Evolutionary conservation across 768 basidiomycete species (phyloP), one percentile per base, ranked within the genome.

Genomic region (Ramaria rubella): DNA sequence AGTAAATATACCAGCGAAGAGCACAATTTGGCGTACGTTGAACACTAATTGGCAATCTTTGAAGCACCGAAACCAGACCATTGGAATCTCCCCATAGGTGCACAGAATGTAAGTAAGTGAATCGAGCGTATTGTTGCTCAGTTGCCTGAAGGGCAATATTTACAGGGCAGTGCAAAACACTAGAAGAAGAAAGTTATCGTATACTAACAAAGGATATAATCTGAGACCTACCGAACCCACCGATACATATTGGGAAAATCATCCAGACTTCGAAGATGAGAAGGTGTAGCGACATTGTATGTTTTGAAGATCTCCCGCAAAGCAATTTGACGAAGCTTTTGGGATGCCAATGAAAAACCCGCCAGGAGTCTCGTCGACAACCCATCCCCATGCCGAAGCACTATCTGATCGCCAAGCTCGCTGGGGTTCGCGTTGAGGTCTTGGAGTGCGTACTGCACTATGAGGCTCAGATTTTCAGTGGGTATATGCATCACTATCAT

Each of bases 261-360:
- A 21, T 48, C 45, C 11, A 56, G 27, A 36, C 26, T 29, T 12
- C 34, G 44, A 21, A 56, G 24, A 33, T 56, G 44, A 19, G 27
- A 56, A 21, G 31, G 43, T 24, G n/a, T n/a, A 5, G 55, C 31
- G 12, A 56, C 45, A 24, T 34, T 24, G 29, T 46, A 56, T 48
- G 27, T 56, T 33, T 27, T 56, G 40, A 56, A 56, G 23, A 56
- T 56, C 43, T 56, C 55, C 12, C 45, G 55, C 31, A 56, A 33
- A n/a, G 45, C 55, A 19, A 56, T 48, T 34, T 56, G 55, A 27
- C 55, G 55, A 33, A 48, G 48, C 21, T 33, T 46, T 14, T 56
- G 55, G n/a, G 44, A 56, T 30, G 55, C 55, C 19, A 56, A 19
- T 45, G 55, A 56, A 34, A 56, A 56, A 26, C 55, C 55, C 9